phyloP scores from a whole-genome alignment of 768 basidiomycete species.

The Leucocoprinus birnbaumii region DNA sequence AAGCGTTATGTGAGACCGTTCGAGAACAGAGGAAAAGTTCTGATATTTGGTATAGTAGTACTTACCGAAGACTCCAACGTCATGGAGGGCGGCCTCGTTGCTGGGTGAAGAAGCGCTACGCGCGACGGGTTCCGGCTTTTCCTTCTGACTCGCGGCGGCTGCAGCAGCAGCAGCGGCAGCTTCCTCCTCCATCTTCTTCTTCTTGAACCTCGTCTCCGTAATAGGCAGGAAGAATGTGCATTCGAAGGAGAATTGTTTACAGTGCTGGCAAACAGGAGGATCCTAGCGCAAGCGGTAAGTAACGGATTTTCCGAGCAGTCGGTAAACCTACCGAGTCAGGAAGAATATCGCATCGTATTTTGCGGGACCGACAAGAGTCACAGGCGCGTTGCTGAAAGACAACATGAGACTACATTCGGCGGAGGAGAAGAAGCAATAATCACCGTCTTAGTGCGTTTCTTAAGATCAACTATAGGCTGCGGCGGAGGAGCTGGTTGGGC shows the following conservation, averaged over 20 bases:
- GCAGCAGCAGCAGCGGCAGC: constrained; percentile 18
- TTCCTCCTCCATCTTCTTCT: constrained; percentile 84
- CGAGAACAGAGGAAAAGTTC: constrained; percentile 22
- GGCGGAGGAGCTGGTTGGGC: constrained; percentile 21
- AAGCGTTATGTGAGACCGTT: constrained; percentile 40
- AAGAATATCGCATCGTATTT: constrained; percentile 94
- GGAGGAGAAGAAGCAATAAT: constrained; percentile 10
- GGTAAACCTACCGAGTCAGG: constrained; percentile 43
- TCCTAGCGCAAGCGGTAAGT: constrained; percentile 33
- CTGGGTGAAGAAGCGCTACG: constrained; percentile 25
- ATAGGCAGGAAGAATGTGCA: constrained; percentile 99
- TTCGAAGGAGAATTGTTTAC: constrained; percentile 90
- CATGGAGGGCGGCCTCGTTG: constrained; percentile 44
- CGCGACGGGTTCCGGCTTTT: constrained; percentile 31
- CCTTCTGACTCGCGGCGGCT: constrained; percentile 19
- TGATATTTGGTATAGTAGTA: constrained; percentile 15
- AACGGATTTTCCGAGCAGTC: neutral
- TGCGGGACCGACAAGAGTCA: constrained; percentile 86
- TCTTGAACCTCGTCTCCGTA: constrained; percentile 98
- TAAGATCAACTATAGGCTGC: constrained; percentile 49
- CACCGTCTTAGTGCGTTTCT: constrained; percentile 91
- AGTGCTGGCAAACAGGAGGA: constrained; percentile 87
- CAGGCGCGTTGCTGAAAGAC: constrained; percentile 66
- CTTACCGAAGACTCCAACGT: constrained; percentile 65
- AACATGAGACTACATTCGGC: constrained; percentile 11